Evolutionary conservation across 225 moss, liverwort and hornwort species (phyloP).

Genomic region (Asterella californica): DNA sequence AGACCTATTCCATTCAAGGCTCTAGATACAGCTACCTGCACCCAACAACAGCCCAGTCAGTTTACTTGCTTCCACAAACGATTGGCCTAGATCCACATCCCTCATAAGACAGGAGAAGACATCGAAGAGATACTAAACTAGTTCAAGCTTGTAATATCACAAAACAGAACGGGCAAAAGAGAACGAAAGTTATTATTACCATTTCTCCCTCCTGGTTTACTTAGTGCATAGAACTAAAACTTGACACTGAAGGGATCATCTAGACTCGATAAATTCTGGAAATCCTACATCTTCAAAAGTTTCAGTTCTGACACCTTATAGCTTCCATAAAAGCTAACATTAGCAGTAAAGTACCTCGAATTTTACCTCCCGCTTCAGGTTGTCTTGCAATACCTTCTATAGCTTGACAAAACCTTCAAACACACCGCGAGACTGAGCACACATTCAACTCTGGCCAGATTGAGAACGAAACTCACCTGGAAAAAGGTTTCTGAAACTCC

Average conservation of each 20-base stretch:
- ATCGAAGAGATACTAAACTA: background rate
- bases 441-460: background rate
- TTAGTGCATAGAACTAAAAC: too few species aligned
- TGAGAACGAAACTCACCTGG: slow-evolving; percentile 45
- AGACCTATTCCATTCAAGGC: slow-evolving; percentile 90
- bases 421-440: too few species aligned
- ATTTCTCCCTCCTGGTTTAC: too few species aligned
- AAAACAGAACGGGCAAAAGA: too few species aligned
- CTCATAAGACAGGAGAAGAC: background rate
- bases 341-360: too few species aligned
- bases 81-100: background rate
- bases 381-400: too few species aligned
- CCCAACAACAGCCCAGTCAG: background rate
- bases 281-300: background rate
- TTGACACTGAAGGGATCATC: too few species aligned
- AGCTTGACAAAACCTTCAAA: too few species aligned
- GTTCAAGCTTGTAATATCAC: background rate
- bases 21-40: slow-evolving; percentile 81
- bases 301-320: background rate
- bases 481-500: slow-evolving; percentile 74
- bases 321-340: too few species aligned
- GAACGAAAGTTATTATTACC: too few species aligned
- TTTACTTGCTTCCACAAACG: background rate
- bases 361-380: too few species aligned
- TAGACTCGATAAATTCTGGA: background rate